phyloP scores from a whole-genome alignment of 768 basidiomycete species.

The Coprinopsis strossmayeri region DNA sequence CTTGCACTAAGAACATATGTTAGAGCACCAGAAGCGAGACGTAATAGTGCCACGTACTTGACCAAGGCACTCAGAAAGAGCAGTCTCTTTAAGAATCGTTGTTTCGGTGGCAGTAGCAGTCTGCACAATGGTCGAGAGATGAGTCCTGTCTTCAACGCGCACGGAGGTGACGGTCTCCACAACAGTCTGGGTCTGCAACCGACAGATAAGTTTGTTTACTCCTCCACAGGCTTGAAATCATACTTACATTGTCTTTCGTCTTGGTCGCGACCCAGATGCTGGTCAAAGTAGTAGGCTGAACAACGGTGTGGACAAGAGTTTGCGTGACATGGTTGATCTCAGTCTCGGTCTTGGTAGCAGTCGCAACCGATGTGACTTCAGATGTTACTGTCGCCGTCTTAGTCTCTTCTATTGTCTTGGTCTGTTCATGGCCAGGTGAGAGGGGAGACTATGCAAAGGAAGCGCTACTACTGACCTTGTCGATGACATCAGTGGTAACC shows the following conservation, averaged over 20 bases:
- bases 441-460: too few relatives aligned
- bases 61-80: slow-evolving; percentile 47
- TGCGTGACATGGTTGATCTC: slow-evolving; percentile 48
- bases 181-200: slow-evolving; percentile 58
- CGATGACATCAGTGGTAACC: slow-evolving; percentile 49
- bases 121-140: slow-evolving; percentile 44
- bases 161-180: slow-evolving; percentile 51
- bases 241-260: slow-evolving; percentile 49
- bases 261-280: slow-evolving; percentile 49
- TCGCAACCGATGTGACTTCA: slow-evolving; percentile 47
- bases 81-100: slow-evolving; percentile 40
- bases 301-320: slow-evolving; percentile 43
- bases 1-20: too few relatives aligned
- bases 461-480: slow-evolving; percentile 58
- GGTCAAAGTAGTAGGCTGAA: slow-evolving; percentile 53
- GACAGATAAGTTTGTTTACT: slow-evolving; percentile 7
- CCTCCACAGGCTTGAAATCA: not conserved
- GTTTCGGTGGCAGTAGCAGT: slow-evolving; percentile 32
- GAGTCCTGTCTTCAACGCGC: slow-evolving; percentile 40
- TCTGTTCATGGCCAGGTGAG: slow-evolving; percentile 29
- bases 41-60: slow-evolving; percentile 28
- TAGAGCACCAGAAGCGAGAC: too few relatives aligned
- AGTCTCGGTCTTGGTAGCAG: slow-evolving; percentile 49
- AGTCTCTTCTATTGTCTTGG: slow-evolving; percentile 49
- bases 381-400: slow-evolving; percentile 44